These are phyloP conservation scores for Aspergillus sp. DNA, from an alignment of 2,329 filamentous ascomycete genomes.

Conservation along the genomic window DNA sequence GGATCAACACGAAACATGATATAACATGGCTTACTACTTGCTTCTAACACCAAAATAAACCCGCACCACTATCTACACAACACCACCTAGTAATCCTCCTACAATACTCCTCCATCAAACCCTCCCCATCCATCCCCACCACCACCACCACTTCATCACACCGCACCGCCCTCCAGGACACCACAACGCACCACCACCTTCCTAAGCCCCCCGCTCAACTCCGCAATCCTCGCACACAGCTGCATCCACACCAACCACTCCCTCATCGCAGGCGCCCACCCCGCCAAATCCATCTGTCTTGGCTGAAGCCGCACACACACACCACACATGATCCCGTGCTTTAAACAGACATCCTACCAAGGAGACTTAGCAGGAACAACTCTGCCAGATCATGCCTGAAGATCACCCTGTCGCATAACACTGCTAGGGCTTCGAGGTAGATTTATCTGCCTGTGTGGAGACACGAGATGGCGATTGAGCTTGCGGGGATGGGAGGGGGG, in stretches of 20 bases:
- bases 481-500: neutral
- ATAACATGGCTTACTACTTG: neutral
- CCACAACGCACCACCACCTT: neutral
- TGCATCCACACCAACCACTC: neutral
- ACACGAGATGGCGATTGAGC: neutral
- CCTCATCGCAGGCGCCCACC: neutral
- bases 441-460: conserved; percentile 10
- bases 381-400: conserved; percentile 1
- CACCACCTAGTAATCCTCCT: neutral
- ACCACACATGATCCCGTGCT: conserved; percentile 8
- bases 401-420: neutral
- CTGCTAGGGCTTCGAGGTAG: conserved; percentile 9
- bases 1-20: neutral
- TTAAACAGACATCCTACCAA: conserved; percentile 6
- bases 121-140: neutral
- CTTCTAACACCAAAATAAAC: neutral
- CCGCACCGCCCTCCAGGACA: neutral
- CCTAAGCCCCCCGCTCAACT: neutral
- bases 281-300: neutral
- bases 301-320: neutral
- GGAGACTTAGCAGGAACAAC: conserved; percentile 1
- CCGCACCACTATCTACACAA: too few species aligned
- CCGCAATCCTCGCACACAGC: neutral
- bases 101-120: neutral
- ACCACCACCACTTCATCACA: neutral